A percentile compares a stretch with the other conserved stretches of the same genome.
Conservation (phyloP, 2,329 filamentous ascomycete species). For the Aspergillus proliferans region DNA sequence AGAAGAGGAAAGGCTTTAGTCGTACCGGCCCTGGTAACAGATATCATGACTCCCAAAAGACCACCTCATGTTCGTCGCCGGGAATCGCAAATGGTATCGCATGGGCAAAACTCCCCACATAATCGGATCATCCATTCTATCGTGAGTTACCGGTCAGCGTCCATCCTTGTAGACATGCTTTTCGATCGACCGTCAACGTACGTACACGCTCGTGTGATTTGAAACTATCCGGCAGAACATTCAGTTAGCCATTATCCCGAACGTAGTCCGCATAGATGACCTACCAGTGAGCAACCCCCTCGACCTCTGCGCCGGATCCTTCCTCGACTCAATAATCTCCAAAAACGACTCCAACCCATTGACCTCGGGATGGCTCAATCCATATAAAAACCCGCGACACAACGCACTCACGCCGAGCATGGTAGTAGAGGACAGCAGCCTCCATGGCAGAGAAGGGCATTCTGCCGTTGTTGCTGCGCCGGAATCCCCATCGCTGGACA, state of each 20-base stretch:
- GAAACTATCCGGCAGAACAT: constrained; percentile 53
- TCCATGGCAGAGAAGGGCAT: constrained; percentile 51
- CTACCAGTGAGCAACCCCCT: constrained; percentile 78
- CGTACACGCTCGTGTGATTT: constrained; percentile 84
- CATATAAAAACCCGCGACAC: constrained; percentile 68
- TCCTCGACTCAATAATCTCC: constrained; percentile 65
- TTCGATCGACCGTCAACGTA: constrained; percentile 32
- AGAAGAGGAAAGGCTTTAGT: background rate
- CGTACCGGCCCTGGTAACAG: constrained; percentile 78
- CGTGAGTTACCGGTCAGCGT: constrained; percentile 18
- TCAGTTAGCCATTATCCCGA: background rate
- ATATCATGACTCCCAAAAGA: constrained; percentile 90
- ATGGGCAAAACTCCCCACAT: constrained; percentile 86
- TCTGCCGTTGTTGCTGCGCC: constrained; percentile 39
- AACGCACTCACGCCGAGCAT: constrained; percentile 68
- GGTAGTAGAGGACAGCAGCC: constrained; percentile 63
- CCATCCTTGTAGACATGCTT: constrained; percentile 16
- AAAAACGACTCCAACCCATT: constrained; percentile 71
- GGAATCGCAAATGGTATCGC: constrained; percentile 62
- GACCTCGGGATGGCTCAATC: constrained; percentile 67
- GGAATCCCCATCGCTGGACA: constrained; percentile 32
- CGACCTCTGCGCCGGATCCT: constrained; percentile 58
- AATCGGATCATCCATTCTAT: constrained; percentile 84
- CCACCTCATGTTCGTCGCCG: constrained; percentile 68
- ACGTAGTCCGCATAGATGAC: constrained; percentile 11